These are phyloP conservation scores for Periconia digitata DNA, from an alignment of 2,329 filamentous ascomycete species.

Conservation along the genomic window DNA sequence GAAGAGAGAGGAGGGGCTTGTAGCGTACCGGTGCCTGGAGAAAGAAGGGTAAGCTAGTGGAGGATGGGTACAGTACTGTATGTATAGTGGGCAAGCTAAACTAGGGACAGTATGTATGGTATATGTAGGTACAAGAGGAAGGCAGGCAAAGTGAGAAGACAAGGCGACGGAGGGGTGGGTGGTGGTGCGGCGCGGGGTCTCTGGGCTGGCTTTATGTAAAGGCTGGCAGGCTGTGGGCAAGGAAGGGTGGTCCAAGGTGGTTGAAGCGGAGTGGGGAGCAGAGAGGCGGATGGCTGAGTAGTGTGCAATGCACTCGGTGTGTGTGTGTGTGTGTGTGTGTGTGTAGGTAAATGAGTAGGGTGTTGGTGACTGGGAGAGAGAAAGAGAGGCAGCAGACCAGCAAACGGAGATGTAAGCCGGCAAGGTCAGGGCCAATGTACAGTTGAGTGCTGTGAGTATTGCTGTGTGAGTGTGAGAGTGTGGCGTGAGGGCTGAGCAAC, in stretches of 20 bases:
- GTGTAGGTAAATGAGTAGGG: neutral
- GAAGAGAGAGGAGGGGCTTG: neutral
- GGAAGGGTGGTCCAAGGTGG: constrained; percentile 8
- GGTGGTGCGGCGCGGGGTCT: constrained; percentile 15
- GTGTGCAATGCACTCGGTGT: neutral
- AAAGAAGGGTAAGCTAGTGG: constrained; percentile 6
- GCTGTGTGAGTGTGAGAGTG: neutral
- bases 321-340: too few species aligned
- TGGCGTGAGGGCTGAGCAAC: neutral
- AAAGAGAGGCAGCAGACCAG: too few species aligned
- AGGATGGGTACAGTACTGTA: constrained; percentile 8
- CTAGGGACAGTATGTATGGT: constrained; percentile 15
- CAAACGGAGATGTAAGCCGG: neutral
- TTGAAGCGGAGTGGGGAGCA: constrained; percentile 4
- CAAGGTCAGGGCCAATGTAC: neutral
- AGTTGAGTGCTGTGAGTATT: neutral
- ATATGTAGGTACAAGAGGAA: too few species aligned
- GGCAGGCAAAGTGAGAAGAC: constrained; percentile 22
- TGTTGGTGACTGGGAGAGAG: neutral
- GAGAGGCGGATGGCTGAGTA: neutral
- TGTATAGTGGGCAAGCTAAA: constrained; percentile 24
- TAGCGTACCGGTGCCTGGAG: constrained; percentile 11
- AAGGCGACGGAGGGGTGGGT: constrained; percentile 21
- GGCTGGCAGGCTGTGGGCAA: constrained; percentile 14
- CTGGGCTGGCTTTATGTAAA: constrained; percentile 18